phyloP scores from a whole-genome alignment of 2,329 filamentous ascomycete genomes.

The Sclerotinia subarctica region DNA sequence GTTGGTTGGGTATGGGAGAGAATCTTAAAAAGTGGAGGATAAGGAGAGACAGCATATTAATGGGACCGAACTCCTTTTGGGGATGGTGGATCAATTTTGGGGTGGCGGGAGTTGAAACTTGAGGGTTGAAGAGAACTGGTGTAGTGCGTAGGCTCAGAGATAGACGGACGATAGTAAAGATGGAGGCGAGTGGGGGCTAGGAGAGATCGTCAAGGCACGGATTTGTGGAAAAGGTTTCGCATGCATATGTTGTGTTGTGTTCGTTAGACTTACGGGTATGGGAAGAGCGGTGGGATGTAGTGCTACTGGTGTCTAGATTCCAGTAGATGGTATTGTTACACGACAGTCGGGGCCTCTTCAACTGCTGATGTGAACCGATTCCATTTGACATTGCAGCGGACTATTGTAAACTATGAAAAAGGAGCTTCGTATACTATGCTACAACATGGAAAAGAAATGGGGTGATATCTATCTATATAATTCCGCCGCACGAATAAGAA shows the following conservation, averaged over 20 bases:
- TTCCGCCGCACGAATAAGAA: background rate
- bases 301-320: conserved; percentile 1
- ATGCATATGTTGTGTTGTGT: background rate
- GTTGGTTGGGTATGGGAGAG: background rate
- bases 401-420: background rate
- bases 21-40: background rate
- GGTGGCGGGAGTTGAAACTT: background rate
- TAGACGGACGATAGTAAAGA: background rate
- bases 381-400: background rate
- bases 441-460: background rate
- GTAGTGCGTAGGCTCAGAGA: too few species aligned
- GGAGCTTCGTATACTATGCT: background rate
- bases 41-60: background rate
- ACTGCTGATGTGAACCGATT: background rate
- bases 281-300: background rate
- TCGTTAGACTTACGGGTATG: background rate
- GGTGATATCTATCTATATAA: conserved; percentile 6
- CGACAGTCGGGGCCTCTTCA: background rate
- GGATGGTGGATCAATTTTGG: background rate
- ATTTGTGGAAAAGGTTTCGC: background rate
- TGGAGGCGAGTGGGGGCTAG: background rate
- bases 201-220: background rate
- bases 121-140: background rate
- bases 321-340: conserved; percentile 7
- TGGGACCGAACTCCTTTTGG: background rate